Conservation (phyloP, 257 asterid genomes). For the Solanum rostratum region DNA sequence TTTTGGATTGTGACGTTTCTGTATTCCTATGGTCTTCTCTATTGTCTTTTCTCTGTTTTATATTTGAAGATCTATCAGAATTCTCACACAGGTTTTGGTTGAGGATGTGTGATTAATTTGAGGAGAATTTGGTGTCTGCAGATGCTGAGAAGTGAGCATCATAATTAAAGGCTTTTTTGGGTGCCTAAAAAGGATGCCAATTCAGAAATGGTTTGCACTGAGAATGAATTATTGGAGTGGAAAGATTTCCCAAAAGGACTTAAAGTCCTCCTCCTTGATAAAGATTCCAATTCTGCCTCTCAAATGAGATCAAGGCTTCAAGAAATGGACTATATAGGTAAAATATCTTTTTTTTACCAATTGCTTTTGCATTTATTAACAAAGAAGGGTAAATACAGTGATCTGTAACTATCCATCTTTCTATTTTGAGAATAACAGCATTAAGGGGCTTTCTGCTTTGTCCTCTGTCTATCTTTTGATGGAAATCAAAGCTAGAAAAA, state of each 20-base stretch:
- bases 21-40: not conserved
- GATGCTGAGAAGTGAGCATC: slow-evolving; percentile 3
- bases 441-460: not conserved
- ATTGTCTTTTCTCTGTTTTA: not conserved
- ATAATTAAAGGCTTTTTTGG: not conserved
- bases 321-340: slow-evolving; percentile 35
- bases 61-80: not conserved
- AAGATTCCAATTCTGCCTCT: slow-evolving; percentile 12
- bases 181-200: slow-evolving; percentile 33
- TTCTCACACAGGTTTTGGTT: not conserved
- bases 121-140: not conserved
- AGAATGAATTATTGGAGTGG: slow-evolving; percentile 33
- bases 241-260: slow-evolving; percentile 47
- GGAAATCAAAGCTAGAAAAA: not conserved
- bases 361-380: not conserved
- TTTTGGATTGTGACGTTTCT: not conserved
- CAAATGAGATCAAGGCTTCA: slow-evolving; percentile 30
- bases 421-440: not conserved
- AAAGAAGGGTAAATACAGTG: not conserved
- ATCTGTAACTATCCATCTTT: not conserved
- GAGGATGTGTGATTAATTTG: too few relatives aligned
- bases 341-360: not conserved
- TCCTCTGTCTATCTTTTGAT: not conserved
- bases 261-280: slow-evolving; percentile 32
- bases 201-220: slow-evolving; percentile 39